These are phyloP conservation scores for Inonotus obliquus DNA, from an alignment of 1,284 basidiomycete species.

Conservation along the genomic window DNA sequence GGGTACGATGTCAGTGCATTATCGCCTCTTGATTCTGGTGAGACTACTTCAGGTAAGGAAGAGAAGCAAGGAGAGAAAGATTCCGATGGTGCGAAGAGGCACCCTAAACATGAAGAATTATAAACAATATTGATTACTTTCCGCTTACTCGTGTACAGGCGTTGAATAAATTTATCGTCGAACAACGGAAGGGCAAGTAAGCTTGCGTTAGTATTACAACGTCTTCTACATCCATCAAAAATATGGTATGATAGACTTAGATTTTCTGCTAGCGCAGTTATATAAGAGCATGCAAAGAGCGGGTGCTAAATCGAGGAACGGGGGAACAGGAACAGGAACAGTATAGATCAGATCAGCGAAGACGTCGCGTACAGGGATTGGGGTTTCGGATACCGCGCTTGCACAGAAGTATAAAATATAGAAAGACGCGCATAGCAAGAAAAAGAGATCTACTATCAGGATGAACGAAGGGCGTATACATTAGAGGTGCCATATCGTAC, in stretches of 20 bases:
- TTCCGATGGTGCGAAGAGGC: slow-evolving; percentile 10
- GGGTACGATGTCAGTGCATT: slow-evolving; percentile 34
- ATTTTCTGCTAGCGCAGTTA: slow-evolving; percentile 4
- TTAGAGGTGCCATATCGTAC: slow-evolving; percentile 5
- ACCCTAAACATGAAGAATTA: slow-evolving; percentile 16
- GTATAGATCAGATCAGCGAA: not conserved
- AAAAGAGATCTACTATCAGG: slow-evolving; percentile 7
- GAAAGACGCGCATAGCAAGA: slow-evolving; percentile 11
- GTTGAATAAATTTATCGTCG: not conserved
- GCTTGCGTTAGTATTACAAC: slow-evolving; percentile 13
- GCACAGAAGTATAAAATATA: slow-evolving; percentile 3
- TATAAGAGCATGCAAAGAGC: slow-evolving; percentile 1
- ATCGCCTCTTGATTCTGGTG: not conserved
- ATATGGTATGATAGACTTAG: slow-evolving; percentile 5
- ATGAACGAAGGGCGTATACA: slow-evolving; percentile 7
- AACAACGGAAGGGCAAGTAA: not conserved
- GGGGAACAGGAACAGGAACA: not conserved
- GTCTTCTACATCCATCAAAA: slow-evolving; percentile 9
- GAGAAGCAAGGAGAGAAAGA: slow-evolving; percentile 19
- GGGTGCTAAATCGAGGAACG: not conserved
- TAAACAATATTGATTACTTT: not conserved
- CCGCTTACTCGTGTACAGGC: too few species aligned
- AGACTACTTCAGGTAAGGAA: slow-evolving; percentile 7
- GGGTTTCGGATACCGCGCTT: not conserved
- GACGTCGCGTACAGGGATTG: slow-evolving; percentile 1